Base-by-base conservation (phyloP, 257 asterid genomes). In the Coffea eugenioides region DNA sequence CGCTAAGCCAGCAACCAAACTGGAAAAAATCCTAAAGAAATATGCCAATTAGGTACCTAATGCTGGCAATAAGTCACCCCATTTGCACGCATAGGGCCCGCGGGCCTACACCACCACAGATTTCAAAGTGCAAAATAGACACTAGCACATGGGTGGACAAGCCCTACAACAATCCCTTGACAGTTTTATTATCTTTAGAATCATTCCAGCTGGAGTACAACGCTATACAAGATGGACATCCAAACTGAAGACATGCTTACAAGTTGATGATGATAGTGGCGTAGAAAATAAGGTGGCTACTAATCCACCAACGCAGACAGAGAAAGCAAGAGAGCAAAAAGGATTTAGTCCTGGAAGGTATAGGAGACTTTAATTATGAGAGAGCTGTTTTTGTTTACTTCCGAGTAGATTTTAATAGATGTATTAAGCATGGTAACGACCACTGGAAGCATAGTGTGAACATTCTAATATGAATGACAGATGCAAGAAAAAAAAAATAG, bases 181-280 rank as follows among this genome's bases (percentile, higher is more conserved):
- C 74, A 76, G 72, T 75, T 71, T 5, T 52, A 69, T 43, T 23
- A 39, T 39, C 43, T 39, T 45, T 3, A 67, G 79, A 65, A 73
- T 80, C 69, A 80, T 75, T 75, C 80, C 78, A 76, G 84, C 81
- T 81, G 81, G 52, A 71, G 41, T 61, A 13, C 59, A 48, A 56
- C 15, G 18, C 77, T 31, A 65, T 0, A 48, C 34, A 45, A 18
- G 31, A 45, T 76, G 59, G 46, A 18, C 20, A n/a, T 74, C 69
- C 21, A 74, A 43, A 7, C n/a, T 7, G 57, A 1, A 25, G 45
- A 61, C 71, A 61, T 36, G 56, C 61, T 59, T 39, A 10, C 52
- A 74, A 31, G 68, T 39, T 39, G 43, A 5, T 25, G 59, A 75
- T 59, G 71, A 61, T 23, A 12, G 34, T 61, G 70, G 31, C 27